A percentile compares a stretch with the other conserved stretches of the same genome.
Conservation (phyloP, 164 flowering plant genomes). For the Tetrastigma voinierianum region DNA sequence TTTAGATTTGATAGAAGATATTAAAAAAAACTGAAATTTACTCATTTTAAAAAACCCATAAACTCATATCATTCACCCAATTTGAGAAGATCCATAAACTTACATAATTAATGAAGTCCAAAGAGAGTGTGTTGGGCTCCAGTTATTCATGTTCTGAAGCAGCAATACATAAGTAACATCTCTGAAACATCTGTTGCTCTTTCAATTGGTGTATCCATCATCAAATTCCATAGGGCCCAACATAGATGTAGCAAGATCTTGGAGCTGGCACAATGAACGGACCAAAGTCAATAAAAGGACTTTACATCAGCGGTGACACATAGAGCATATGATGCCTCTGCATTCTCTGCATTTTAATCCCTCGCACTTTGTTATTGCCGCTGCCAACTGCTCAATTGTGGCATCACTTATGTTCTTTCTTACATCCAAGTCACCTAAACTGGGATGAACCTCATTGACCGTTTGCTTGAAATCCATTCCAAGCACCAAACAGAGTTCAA, state of each 20-base stretch:
- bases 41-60: too few species aligned
- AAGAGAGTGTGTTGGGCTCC: slow-evolving; percentile 69
- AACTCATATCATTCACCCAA: slow-evolving; percentile 47
- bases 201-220: slow-evolving; percentile 94
- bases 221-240: slow-evolving; percentile 88
- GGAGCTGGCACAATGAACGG: slow-evolving; percentile 47
- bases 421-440: slow-evolving; percentile 31
- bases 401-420: slow-evolving; percentile 35
- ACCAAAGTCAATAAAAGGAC: background rate
- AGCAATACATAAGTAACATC: slow-evolving; percentile 73
- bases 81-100: too few species aligned
- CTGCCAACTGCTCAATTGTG: slow-evolving; percentile 39
- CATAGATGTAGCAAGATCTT: slow-evolving; percentile 88
- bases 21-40: too few species aligned
- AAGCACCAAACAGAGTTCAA: slow-evolving; percentile 50
- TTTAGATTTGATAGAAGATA: background rate
- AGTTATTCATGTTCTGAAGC: slow-evolving; percentile 83
- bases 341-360: slow-evolving; percentile 61
- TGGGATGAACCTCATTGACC: slow-evolving; percentile 36
- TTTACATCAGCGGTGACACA: too few species aligned
- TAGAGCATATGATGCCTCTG: slow-evolving; percentile 37
- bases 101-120: slow-evolving; percentile 66
- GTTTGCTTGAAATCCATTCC: slow-evolving; percentile 48
- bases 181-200: slow-evolving; percentile 83
- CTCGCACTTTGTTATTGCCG: slow-evolving; percentile 38